Evolutionary conservation across 2,329 filamentous ascomycete genomes (phyloP), one percentile per base, ranked within the genome.

Genomic region (Monilinia fructigena): DNA sequence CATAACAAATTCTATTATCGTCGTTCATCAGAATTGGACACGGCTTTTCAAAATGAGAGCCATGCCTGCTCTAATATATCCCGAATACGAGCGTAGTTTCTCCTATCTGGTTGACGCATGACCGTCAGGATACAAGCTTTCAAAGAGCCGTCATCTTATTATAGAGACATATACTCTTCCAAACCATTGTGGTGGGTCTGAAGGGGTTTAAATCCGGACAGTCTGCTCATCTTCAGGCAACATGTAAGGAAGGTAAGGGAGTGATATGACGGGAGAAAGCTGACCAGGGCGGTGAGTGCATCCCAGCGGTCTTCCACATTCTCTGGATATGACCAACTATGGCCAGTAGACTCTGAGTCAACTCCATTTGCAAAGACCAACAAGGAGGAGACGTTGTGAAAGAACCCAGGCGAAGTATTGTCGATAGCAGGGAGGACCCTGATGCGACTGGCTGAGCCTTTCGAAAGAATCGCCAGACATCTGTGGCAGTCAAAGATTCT

Each of bases 391-490:
- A 74, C 82, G 82, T 68, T 83, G 86, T 12, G 82, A 81, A 20
- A 85, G 77, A 63, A 91, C 79, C 89, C 89, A 91, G 18, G 83
- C 84, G 74, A 86, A 89, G 75, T 91, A 91, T 55, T 89, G 80
- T 18, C 88, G 85, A 91, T 78, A 42, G 82, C 82, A 4, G 89
- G 88, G 28, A 91, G 78, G 55, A 90, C 80, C 67, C 86, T 82
- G 45, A 85, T 82, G 83, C 82, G 63, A 86, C 80, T 4, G 82
- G 14, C 85, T 86, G 55, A 89, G 79, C 67, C 82, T 84, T 61
- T 84, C 82, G 1, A 76, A 77, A 14, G 67, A 35, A 70, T 72
- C 72, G 56, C 75, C 73, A 76, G 76, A 69, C 70, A 73, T 76
- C 55, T 71, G 70, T 78, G 66, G 77, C 78, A 63, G 76, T 76